A percentile compares a stretch with the other conserved stretches of the same genome.
phyloP scores from a whole-genome alignment of 768 basidiomycete species.

The Leccinum arenicola region DNA sequence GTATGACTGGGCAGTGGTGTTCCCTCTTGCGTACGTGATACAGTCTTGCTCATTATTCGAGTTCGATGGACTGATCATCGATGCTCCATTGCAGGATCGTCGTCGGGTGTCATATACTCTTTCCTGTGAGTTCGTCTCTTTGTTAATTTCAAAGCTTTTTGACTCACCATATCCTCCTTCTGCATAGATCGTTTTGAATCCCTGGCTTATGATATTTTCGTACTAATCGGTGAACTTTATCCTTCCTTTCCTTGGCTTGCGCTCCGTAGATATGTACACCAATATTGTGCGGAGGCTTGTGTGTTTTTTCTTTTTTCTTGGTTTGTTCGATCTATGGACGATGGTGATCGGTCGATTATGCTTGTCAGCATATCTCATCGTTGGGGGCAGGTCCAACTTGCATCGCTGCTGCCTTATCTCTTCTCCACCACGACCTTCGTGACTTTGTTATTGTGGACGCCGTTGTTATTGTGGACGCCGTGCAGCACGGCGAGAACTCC shows the following conservation, averaged over 20 bases:
- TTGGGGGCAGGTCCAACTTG: too few species aligned
- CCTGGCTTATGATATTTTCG: conserved; percentile 85
- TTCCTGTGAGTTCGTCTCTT: conserved; percentile 52
- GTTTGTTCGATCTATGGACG: neutral
- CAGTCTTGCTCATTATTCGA: neutral
- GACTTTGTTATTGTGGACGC: too few species aligned
- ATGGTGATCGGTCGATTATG: neutral
- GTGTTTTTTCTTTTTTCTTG: neutral
- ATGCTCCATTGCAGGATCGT: conserved; percentile 37
- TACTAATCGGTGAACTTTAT: conserved; percentile 26
- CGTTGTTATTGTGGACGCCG: too few species aligned
- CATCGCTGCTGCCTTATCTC: too few species aligned
- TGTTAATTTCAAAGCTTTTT: conserved; percentile 6
- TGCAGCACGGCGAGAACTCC: too few species aligned
- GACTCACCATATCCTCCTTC: conserved; percentile 21
- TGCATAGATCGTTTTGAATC: conserved; percentile 73
- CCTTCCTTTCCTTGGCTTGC: neutral
- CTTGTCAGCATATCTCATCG: neutral
- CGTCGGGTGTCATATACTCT: conserved; percentile 64
- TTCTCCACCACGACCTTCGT: too few species aligned
- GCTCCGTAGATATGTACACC: neutral
- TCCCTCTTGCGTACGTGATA: conserved; percentile 59
- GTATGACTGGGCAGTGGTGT: conserved; percentile 63
- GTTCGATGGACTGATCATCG: neutral
- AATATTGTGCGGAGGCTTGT: neutral